phyloP scores from a whole-genome alignment of 306 rosid genomes.

The Rubus idaeus region DNA sequence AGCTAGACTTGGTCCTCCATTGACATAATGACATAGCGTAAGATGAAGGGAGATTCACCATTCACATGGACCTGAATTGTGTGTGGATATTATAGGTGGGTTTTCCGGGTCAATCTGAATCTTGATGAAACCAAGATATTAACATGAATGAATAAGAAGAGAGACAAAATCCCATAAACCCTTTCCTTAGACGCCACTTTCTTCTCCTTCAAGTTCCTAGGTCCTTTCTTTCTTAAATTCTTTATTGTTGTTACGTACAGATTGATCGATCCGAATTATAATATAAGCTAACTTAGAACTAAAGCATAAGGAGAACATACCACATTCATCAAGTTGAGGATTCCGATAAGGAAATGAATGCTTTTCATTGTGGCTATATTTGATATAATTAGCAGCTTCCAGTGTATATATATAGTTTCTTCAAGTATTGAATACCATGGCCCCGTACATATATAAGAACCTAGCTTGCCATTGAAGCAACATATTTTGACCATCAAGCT shows the following conservation, averaged over 20 bases:
- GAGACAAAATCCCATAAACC: slow-evolving; percentile 23
- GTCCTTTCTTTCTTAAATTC: slow-evolving; percentile 15
- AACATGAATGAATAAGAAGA: background rate
- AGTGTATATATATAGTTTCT: background rate
- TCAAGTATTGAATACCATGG: background rate
- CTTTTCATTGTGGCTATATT: background rate
- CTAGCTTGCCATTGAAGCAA: background rate
- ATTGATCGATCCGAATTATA: background rate
- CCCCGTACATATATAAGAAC: background rate
- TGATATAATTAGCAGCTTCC: background rate
- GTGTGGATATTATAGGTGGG: background rate
- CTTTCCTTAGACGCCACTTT: slow-evolving; percentile 63
- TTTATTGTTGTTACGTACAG: background rate
- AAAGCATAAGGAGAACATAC: slow-evolving; percentile 1
- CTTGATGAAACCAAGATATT: slow-evolving; percentile 34
- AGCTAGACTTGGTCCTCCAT: background rate
- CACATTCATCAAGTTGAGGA: background rate
- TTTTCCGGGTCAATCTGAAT: slow-evolving; percentile 14
- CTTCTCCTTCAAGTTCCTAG: slow-evolving; percentile 37
- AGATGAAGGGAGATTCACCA: slow-evolving; percentile 21
- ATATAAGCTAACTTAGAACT: background rate
- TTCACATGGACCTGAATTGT: slow-evolving; percentile 17
- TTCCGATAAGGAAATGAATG: background rate
- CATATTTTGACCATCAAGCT: background rate
- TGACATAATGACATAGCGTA: slow-evolving; percentile 20